Evolutionary conservation across 176 grass and related monocot species (phyloP).

Genomic region (Raddia guianensis): DNA sequence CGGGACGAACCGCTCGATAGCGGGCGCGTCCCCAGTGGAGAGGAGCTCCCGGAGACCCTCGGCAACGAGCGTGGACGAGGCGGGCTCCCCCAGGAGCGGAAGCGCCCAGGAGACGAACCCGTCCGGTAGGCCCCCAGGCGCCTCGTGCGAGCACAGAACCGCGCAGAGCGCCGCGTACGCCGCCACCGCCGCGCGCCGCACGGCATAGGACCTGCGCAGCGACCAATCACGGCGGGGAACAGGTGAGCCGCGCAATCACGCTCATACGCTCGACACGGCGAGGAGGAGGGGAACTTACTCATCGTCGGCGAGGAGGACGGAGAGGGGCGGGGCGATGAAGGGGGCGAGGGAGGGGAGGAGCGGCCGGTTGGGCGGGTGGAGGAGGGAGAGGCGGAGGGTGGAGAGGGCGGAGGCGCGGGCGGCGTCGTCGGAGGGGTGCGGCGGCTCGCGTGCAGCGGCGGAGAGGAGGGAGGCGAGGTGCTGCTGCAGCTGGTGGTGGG

Average conservation of each 20-base stretch:
- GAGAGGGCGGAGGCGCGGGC: constrained; percentile 67
- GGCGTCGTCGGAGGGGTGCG: constrained; percentile 63
- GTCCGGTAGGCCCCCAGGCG: constrained; percentile 66
- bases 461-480: constrained; percentile 81
- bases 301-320: constrained; percentile 60
- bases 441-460: constrained; percentile 48
- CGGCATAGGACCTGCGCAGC: constrained; percentile 67
- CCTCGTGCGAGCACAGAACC: constrained; percentile 64
- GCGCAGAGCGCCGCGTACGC: constrained; percentile 82
- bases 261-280: constrained; percentile 1
- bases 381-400: constrained; percentile 76
- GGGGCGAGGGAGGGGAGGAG: constrained; percentile 76
- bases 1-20: constrained; percentile 75
- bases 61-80: constrained; percentile 55
- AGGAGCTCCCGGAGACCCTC: constrained; percentile 84
- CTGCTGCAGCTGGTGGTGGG: constrained; percentile 89
- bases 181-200: constrained; percentile 70
- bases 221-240: constrained; percentile 13
- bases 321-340: constrained; percentile 64
- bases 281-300: constrained; percentile 31
- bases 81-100: constrained; percentile 71
- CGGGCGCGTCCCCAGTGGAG: constrained; percentile 54
- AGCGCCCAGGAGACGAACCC: constrained; percentile 86
- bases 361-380: constrained; percentile 75
- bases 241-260: constrained; percentile 31